Conservation (phyloP, 78 protist genomes). For the Speleostelium caveatum region DNA sequence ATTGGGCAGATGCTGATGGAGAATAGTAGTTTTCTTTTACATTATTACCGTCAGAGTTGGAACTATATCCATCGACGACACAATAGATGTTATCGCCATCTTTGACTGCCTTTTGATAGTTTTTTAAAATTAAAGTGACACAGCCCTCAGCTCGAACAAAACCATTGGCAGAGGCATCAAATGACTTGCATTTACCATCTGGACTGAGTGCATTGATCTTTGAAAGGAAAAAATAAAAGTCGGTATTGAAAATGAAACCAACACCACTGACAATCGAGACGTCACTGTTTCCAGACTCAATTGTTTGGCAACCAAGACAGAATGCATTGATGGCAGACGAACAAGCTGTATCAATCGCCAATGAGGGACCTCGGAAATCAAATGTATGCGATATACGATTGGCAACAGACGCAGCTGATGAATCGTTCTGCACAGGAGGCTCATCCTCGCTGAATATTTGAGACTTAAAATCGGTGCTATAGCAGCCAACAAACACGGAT, state of each 20-base stretch:
- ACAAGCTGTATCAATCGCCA: constrained; percentile 56
- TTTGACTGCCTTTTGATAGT: neutral
- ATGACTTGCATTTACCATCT: constrained; percentile 6
- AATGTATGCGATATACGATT: constrained; percentile 36
- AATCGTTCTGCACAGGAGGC: neutral
- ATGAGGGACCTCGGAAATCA: constrained; percentile 60
- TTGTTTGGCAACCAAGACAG: neutral
- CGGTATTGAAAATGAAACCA: constrained; percentile 16
- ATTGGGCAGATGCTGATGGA: constrained; percentile 17
- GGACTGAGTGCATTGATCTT: constrained; percentile 51
- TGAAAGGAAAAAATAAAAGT: neutral
- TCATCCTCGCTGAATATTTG: neutral
- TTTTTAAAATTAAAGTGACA: constrained; percentile 11
- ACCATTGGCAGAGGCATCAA: constrained; percentile 25
- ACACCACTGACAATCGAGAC: constrained; percentile 38
- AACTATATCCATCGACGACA: constrained; percentile 11
- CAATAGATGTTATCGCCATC: constrained; percentile 22
- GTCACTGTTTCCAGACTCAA: constrained; percentile 15
- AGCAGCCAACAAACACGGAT: constrained; percentile 25
- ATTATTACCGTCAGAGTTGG: constrained; percentile 6
- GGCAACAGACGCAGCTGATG: neutral
- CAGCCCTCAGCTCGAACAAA: constrained; percentile 32
- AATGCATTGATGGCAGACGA: constrained; percentile 30
- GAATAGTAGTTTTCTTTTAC: neutral
- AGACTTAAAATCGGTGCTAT: constrained; percentile 1